phyloP scores from a whole-genome alignment of 768 basidiomycete genomes.

The Trametes meyenii region DNA sequence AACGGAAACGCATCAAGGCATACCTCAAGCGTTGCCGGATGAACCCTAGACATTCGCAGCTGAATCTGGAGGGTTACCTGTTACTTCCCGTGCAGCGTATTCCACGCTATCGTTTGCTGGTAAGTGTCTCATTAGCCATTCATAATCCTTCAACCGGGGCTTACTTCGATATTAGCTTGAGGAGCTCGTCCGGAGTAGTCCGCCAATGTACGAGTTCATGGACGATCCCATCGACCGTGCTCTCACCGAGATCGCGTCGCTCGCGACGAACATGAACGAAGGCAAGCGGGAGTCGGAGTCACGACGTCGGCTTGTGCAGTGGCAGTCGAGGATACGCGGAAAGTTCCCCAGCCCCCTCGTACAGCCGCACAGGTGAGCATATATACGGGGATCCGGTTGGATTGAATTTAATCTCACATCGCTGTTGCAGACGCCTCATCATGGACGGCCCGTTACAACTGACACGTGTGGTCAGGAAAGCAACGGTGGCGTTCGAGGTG shows the following conservation, averaged over 20 bases:
- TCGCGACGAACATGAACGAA: constrained; percentile 97
- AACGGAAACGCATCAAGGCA: constrained; percentile 84
- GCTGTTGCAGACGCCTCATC: constrained; percentile 69
- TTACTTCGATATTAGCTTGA: constrained; percentile 61
- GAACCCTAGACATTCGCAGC: constrained; percentile 89
- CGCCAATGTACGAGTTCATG: constrained; percentile 72
- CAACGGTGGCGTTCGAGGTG: constrained; percentile 78
- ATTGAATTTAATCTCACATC: not conserved
- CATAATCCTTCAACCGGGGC: not conserved
- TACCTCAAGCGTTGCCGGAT: constrained; percentile 90
- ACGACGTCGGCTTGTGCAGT: constrained; percentile 84
- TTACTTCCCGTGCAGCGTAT: constrained; percentile 95
- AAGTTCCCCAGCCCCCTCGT: constrained; percentile 97
- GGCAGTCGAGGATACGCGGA: constrained; percentile 87
- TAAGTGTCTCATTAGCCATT: constrained; percentile 41
- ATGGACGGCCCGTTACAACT: constrained; percentile 88
- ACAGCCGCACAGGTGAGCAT: constrained; percentile 89
- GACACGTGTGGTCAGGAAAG: constrained; percentile 90
- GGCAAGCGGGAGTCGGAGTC: constrained; percentile 96
- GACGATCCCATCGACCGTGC: constrained; percentile 88
- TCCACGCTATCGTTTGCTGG: constrained; percentile 93
- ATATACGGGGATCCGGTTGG: not conserved
- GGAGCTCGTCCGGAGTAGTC: constrained; percentile 82
- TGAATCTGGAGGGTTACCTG: constrained; percentile 92
- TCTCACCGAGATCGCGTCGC: constrained; percentile 79